Evolutionary conservation across 495 filamentous ascomycete species (phyloP).

Genomic region (Darksidea phi): DNA sequence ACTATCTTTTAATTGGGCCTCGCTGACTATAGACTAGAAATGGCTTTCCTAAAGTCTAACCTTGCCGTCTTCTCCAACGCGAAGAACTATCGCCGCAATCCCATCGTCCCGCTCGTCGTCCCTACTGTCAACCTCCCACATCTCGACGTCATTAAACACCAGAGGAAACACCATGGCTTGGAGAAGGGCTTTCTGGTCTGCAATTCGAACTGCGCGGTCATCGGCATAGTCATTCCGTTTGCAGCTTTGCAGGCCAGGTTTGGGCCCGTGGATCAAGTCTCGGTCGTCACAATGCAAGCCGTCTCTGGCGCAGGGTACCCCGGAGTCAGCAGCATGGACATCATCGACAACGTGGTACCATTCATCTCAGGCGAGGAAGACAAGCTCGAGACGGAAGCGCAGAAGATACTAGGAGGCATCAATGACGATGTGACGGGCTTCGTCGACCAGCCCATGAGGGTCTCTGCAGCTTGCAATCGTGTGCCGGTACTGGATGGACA

Average conservation of each 20-base stretch:
- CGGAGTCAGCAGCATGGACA: constrained; percentile 50
- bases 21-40: constrained; percentile 38
- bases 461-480: constrained; percentile 46
- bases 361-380: constrained; percentile 49
- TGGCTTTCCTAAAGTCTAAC: constrained; percentile 46
- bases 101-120: constrained; percentile 48
- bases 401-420: constrained; percentile 47
- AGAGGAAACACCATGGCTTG: constrained; percentile 41
- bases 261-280: constrained; percentile 44
- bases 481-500: constrained; percentile 49
- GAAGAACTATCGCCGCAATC: constrained; percentile 49
- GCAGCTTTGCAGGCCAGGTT: constrained; percentile 46
- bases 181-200: constrained; percentile 48
- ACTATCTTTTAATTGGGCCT: not conserved
- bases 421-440: constrained; percentile 42
- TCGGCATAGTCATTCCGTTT: constrained; percentile 49
- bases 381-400: constrained; percentile 47
- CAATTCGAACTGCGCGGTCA: constrained; percentile 51
- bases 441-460: constrained; percentile 41
- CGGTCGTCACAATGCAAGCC: constrained; percentile 49
- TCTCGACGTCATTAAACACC: constrained; percentile 43
- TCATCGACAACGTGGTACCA: constrained; percentile 49
- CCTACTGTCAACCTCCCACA: constrained; percentile 48
- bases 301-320: constrained; percentile 49
- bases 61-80: constrained; percentile 48